Evolutionary conservation across 2,329 filamentous ascomycete genomes (phyloP).

Genomic region (Xylaria sp.): DNA sequence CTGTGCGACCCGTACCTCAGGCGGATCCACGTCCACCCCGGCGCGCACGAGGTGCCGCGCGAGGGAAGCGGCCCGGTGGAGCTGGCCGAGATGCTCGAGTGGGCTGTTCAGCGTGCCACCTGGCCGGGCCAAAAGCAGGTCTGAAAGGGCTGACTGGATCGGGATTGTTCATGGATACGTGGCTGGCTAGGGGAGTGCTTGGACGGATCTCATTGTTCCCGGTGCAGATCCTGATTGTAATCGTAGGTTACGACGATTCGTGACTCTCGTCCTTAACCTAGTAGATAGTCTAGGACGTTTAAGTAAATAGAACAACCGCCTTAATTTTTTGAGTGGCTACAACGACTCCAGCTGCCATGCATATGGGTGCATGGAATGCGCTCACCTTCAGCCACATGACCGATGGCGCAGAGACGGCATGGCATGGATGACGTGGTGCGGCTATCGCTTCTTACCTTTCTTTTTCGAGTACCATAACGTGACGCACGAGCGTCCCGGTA

Average conservation of each 20-base stretch:
- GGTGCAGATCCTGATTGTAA: no score
- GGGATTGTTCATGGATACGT: background rate
- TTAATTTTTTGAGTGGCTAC: no score
- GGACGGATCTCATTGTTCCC: no score
- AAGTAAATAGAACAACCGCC: no score
- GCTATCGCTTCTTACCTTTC: background rate
- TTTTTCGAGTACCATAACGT: background rate
- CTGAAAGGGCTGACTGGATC: conserved; percentile 5
- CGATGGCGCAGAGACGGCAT: background rate
- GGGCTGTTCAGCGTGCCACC: conserved; percentile 29
- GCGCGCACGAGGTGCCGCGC: conserved; percentile 24
- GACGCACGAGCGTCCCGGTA: background rate
- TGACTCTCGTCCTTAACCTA: no score
- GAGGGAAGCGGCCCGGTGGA: conserved; percentile 20
- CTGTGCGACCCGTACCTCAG: conserved; percentile 37
- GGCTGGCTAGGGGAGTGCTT: no score
- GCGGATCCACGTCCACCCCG: conserved; percentile 29
- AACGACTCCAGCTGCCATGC: no score
- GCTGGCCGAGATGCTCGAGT: conserved; percentile 27
- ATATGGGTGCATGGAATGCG: no score
- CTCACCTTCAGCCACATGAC: no score
- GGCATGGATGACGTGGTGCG: background rate
- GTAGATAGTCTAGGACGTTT: no score
- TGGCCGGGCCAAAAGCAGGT: conserved; percentile 32
- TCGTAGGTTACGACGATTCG: no score